Percentiles rank a stretch among this genome's conserved stretches.
These are phyloP conservation scores for Cercophora newfieldiana DNA, from an alignment of 495 filamentous ascomycete species.

Conservation along the genomic window DNA sequence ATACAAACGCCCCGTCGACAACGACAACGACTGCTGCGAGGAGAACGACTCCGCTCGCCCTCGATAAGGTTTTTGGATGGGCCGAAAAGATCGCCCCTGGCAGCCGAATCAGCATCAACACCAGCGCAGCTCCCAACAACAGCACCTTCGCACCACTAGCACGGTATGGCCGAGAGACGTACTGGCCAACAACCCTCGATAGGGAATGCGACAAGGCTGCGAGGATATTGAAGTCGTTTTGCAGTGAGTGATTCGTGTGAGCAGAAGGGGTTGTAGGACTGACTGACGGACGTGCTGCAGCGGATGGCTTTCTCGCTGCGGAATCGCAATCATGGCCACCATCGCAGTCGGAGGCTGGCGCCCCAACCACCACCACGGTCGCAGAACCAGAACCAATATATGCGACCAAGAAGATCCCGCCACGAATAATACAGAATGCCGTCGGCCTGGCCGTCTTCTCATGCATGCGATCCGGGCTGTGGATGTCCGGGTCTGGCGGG, in stretches of 20 bases:
- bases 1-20: slow-evolving; percentile 14
- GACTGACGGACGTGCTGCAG: not conserved
- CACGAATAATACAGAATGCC: slow-evolving; percentile 77
- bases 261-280: not conserved
- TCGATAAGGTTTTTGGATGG: slow-evolving; percentile 49
- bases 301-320: slow-evolving; percentile 46
- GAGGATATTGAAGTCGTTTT: slow-evolving; percentile 80
- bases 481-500: slow-evolving; percentile 84
- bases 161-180: slow-evolving; percentile 58
- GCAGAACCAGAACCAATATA: slow-evolving; percentile 42
- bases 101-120: slow-evolving; percentile 33
- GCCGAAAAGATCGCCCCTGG: slow-evolving; percentile 44
- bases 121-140: slow-evolving; percentile 51
- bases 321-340: slow-evolving; percentile 17
- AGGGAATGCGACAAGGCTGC: slow-evolving; percentile 86
- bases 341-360: slow-evolving; percentile 30
- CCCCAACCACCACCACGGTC: slow-evolving; percentile 34
- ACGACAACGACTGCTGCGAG: slow-evolving; percentile 19
- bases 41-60: slow-evolving; percentile 30
- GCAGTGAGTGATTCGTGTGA: slow-evolving; percentile 47
- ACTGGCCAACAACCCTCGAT: slow-evolving; percentile 79
- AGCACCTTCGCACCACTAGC: slow-evolving; percentile 48
- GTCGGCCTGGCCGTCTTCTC: slow-evolving; percentile 90
- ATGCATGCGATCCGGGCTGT: slow-evolving; percentile 88
- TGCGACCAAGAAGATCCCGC: slow-evolving; percentile 79